These are phyloP conservation scores for Colletotrichum melonis DNA, from an alignment of 2,329 filamentous ascomycete genomes.

Conservation along the genomic window DNA sequence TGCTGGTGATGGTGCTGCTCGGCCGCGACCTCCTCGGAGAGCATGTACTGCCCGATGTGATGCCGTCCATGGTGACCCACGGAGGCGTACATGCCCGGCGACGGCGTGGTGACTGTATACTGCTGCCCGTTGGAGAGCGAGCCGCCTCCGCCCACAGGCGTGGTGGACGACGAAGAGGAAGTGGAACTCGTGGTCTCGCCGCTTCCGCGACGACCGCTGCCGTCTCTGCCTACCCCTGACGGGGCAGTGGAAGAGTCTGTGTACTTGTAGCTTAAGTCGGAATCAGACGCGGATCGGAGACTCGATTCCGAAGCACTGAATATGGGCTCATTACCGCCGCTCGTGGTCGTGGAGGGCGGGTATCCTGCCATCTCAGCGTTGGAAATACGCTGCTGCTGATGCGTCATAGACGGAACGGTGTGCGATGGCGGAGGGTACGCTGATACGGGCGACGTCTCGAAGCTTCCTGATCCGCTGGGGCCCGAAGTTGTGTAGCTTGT, in stretches of 20 bases:
- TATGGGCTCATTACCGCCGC: constrained; percentile 28
- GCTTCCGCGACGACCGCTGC: constrained; percentile 20
- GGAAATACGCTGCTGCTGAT: constrained; percentile 22
- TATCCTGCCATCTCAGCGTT: constrained; percentile 22
- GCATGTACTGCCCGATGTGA: neutral
- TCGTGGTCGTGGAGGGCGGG: constrained; percentile 22
- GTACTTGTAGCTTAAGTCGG: constrained; percentile 37
- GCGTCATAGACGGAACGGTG: constrained; percentile 29
- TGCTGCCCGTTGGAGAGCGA: constrained; percentile 30
- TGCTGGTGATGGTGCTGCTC: constrained; percentile 15
- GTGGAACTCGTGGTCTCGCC: constrained; percentile 13
- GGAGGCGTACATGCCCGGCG: constrained; percentile 24
- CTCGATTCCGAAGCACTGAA: constrained; percentile 32
- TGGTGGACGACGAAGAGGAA: neutral
- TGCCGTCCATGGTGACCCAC: constrained; percentile 4
- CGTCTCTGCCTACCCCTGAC: neutral
- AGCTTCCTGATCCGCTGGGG: neutral
- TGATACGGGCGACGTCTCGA: constrained; percentile 18
- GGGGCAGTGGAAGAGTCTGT: constrained; percentile 11
- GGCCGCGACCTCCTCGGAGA: too few species aligned
- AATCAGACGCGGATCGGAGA: constrained; percentile 31
- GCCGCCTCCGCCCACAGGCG: neutral
- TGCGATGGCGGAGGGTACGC: constrained; percentile 23
- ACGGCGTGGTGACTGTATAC: constrained; percentile 30
- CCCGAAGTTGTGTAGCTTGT: constrained; percentile 12